A percentile compares a stretch with the other conserved stretches of the same genome.
Evolutionary conservation across 176 grass and related monocot species (phyloP).

Genomic region (Aegilops umbellulata): DNA sequence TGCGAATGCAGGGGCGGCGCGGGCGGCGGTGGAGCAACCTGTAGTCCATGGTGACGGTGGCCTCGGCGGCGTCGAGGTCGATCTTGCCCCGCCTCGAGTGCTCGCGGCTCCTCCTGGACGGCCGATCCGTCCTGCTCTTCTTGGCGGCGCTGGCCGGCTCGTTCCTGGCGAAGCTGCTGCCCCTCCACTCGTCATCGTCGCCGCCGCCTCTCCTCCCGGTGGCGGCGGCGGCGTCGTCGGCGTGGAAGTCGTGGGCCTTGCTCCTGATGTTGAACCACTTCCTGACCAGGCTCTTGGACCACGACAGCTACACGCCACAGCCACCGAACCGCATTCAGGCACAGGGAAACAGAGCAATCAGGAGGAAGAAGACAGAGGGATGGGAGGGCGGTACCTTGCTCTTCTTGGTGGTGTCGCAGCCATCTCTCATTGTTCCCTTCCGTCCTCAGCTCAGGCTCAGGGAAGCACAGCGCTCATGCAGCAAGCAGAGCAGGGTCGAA

Average conservation of each 20-base stretch:
- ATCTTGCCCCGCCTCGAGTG: constrained; percentile 75
- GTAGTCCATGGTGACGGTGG: constrained; percentile 84
- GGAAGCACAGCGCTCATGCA: constrained; percentile 44
- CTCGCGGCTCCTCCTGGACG: constrained; percentile 56
- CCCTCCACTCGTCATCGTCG: constrained; percentile 75
- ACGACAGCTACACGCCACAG: constrained; percentile 57
- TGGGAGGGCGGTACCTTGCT: constrained; percentile 57
- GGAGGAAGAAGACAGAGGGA: neutral
- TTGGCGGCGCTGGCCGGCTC: constrained; percentile 64
- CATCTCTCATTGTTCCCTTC: constrained; percentile 79
- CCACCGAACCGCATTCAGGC: too few relatives aligned
- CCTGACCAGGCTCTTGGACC: constrained; percentile 87
- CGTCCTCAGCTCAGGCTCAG: neutral
- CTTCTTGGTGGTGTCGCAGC: constrained; percentile 63
- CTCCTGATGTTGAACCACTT: constrained; percentile 97
- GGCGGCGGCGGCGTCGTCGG: constrained; percentile 64
- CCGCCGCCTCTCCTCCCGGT: constrained; percentile 44
- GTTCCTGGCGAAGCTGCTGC: constrained; percentile 72
- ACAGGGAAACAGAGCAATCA: neutral
- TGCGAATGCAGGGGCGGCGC: constrained; percentile 12
- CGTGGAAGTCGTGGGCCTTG: constrained; percentile 92
- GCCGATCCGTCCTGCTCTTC: constrained; percentile 70
- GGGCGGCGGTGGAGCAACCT: constrained; percentile 31
- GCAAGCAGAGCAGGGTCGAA: constrained; percentile 8
- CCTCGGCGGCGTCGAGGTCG: constrained; percentile 80